A percentile compares a stretch with the other conserved stretches of the same genome.
Evolutionary conservation across 2,329 filamentous ascomycete species (phyloP).

Genomic region (Penicillium olsonii): DNA sequence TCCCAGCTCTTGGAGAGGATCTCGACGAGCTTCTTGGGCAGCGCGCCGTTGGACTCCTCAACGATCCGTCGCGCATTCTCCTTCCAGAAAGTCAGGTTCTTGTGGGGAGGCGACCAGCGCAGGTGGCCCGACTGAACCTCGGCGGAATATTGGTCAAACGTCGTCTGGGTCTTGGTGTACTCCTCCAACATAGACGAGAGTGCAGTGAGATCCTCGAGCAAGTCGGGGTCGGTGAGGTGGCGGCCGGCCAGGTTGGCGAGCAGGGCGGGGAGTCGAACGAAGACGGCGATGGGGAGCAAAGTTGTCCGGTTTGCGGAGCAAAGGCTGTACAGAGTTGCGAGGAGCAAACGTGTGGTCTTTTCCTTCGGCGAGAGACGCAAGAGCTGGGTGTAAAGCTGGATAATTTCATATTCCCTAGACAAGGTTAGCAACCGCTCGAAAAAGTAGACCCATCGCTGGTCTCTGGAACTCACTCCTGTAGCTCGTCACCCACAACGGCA

Average conservation of each 20-base stretch:
- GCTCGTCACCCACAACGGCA: constrained; percentile 68
- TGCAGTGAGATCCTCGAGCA: constrained; percentile 50
- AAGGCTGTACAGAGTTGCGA: constrained; percentile 88
- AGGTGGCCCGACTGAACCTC: constrained; percentile 85
- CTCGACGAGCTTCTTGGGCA: constrained; percentile 79
- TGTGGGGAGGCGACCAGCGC: constrained; percentile 89
- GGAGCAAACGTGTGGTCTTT: constrained; percentile 89
- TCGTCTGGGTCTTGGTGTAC: constrained; percentile 71
- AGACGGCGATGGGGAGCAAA: constrained; percentile 78
- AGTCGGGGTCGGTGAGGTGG: constrained; percentile 52
- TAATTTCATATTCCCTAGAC: constrained; percentile 82
- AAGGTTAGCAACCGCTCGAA: constrained; percentile 17
- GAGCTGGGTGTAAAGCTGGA: constrained; percentile 88
- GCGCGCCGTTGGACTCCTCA: constrained; percentile 75
- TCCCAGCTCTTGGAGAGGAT: constrained; percentile 83
- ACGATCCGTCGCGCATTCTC: constrained; percentile 88
- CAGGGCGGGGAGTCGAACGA: constrained; percentile 73
- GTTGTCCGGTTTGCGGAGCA: constrained; percentile 69
- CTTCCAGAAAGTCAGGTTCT: constrained; percentile 83
- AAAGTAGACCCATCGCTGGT: neutral
- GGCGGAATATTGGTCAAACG: constrained; percentile 70
- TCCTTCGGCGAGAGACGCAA: constrained; percentile 93
- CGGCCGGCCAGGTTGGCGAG: constrained; percentile 59
- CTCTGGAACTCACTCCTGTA: constrained; percentile 57
- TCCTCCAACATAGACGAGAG: constrained; percentile 74